Conservation (phyloP, 805 yeast genomes). For the Nakazawaea pomicola region DNA sequence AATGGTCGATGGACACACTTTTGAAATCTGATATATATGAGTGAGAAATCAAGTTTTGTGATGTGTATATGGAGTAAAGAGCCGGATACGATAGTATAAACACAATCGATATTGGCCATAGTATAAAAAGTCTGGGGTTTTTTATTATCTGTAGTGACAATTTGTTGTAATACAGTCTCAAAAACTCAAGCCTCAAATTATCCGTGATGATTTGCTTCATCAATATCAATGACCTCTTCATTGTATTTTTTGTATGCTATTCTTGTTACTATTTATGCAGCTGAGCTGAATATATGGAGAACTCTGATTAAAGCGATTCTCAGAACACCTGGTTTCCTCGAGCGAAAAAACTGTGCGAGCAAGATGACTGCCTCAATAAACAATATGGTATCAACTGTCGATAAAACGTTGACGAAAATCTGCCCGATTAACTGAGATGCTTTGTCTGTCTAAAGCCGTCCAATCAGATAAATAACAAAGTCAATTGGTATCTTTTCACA, state of each 20-base stretch:
- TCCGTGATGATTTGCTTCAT: neutral
- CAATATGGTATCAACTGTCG: too few relatives aligned
- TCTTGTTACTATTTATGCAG: neutral
- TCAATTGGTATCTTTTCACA: too few relatives aligned
- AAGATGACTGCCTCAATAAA: too few relatives aligned
- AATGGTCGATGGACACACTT: conserved; percentile 10
- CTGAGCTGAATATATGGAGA: too few relatives aligned
- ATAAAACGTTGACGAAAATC: too few relatives aligned
- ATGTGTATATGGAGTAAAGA: conserved; percentile 30
- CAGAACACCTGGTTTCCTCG: too few relatives aligned
- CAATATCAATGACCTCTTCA: conserved; percentile 5
- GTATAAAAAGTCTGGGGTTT: conserved; percentile 37
- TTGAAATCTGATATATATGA: conserved; percentile 16
- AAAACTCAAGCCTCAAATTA: conserved; percentile 1
- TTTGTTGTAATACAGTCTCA: conserved; percentile 15
- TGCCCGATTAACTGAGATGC: too few relatives aligned
- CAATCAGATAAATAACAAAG: too few relatives aligned
- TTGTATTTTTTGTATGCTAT: too few relatives aligned
- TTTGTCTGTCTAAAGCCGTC: too few relatives aligned
- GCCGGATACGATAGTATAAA: conserved; percentile 47
- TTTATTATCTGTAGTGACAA: conserved; percentile 26
- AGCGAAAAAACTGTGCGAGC: too few relatives aligned
- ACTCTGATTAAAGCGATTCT: too few relatives aligned
- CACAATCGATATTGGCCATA: conserved; percentile 43
- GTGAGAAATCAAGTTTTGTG: conserved; percentile 17